Evolutionary conservation across 2,329 filamentous ascomycete genomes (phyloP), one percentile per base, ranked within the genome.

Genomic region (Madurella fahalii): DNA sequence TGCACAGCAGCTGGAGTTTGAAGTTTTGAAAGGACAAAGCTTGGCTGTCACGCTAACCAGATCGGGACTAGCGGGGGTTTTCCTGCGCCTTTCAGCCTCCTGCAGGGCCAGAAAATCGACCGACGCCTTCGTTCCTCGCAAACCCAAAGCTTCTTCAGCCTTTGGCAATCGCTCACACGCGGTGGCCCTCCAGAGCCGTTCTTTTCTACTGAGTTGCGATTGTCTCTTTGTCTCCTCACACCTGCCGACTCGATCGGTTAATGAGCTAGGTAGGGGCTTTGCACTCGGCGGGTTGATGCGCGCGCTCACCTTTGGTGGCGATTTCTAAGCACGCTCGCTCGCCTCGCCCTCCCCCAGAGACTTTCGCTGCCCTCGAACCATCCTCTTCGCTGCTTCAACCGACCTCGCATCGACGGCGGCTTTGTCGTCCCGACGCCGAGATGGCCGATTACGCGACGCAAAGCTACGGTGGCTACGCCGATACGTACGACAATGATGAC

Each of bases 401-500:
- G 34, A 40, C 13, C 9, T 37, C 25, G 18, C 25, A 5, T 43
- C 20, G 16, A 8, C 30, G 13, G 25, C 31, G 9, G 9, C 25
- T 16, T 44, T 16, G 30, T 18, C 32, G 9, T 11, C 30, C 34
- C 16, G 15, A 12, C 15, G 11, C 37, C 61, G 56, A 37, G 5
- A 64, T 64, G 63, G 56, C 61, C 45, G 57, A 60, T 41, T 63
- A 61, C 54, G 56, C 53, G 43, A 57, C 52, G 32, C 55, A 54
- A 41, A 52, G 49, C 49, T 60, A 58, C 45, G 56, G 50, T 49
- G 52, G 48, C 52, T 65, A 61, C 40, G 63, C 51, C 40, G 62
- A 60, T 37, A 53, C 54, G 8, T 64, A 63, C 30, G 77, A 79
- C 56, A 81, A 83, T 71, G 79, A 81, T 52, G 76, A 79, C 47